Evolutionary conservation across 208 protist species (phyloP), one percentile per base, ranked within the genome.

Genomic region (Crithidia acanthocephali): DNA sequence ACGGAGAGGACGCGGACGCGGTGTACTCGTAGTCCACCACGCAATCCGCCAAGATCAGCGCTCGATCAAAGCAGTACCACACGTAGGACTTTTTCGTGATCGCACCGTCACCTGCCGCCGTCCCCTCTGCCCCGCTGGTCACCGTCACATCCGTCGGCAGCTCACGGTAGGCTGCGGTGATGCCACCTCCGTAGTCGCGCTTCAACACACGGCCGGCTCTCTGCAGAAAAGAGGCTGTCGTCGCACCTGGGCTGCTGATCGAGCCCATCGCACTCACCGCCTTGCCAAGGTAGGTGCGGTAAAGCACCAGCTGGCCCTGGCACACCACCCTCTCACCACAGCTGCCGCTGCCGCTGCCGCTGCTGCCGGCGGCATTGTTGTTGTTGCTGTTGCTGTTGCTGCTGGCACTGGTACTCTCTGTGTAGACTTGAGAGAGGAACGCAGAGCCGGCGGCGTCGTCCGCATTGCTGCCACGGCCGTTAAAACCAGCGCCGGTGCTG

Each of bases 21-120:
- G 68, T 87, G 79, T 96, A 96, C 37, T 67, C 81, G 81, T 89
- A 95, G 52, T 97, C 93, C 25, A 97, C 83, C 27, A 97, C 77
- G 55, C 87, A 95, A 68, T 97, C 91, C 0, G 92, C 90, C 47
- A 97, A 72, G 10, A 95, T 55, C 27, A 96, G 74, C 42, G 66
- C 68, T 57, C 89, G 81, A 52, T 97, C 92, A 61, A 97, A 93
- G 72, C 87, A 85, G 76, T 95, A 90, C 93, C 94, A 98, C 66
- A 92, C 84, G 47, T 72, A 76, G 25, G 63, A 69, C 13, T 42
- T 42, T 6, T 42, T 42, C 9, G 37, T 42, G 6, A 13, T 42
- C 2, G n/a, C n/a, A 16, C 6, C 6, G 3, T 16, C 50, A 32
- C 22, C 50, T 55, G 50, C 50, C 5, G 50, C 25, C 6, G 6